These are phyloP conservation scores for Aspergillus unguis DNA, from an alignment of 2,329 filamentous ascomycete genomes.

Conservation along the genomic window DNA sequence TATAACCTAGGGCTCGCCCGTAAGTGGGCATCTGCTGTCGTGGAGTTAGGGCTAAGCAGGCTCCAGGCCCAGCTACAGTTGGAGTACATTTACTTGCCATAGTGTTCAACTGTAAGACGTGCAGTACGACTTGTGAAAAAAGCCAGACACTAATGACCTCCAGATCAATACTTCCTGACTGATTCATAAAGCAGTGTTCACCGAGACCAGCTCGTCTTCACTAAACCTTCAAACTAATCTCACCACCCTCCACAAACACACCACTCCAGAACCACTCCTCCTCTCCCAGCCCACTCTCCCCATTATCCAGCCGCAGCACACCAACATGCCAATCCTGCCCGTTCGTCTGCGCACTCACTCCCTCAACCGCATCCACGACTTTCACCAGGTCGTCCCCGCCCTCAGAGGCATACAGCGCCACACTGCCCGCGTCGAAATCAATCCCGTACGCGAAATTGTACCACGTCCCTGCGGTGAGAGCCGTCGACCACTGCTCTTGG, in stretches of 20 bases:
- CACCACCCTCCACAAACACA: constrained; percentile 65
- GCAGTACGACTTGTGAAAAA: too few species aligned
- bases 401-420: constrained; percentile 69
- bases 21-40: too few species aligned
- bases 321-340: constrained; percentile 72
- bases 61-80: too few species aligned
- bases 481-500: constrained; percentile 59
- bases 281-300: constrained; percentile 48
- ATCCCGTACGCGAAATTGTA: constrained; percentile 75
- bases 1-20: too few species aligned
- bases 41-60: too few species aligned
- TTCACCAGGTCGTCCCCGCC: constrained; percentile 56
- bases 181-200: too few species aligned
- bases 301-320: constrained; percentile 61
- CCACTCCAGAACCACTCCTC: constrained; percentile 73
- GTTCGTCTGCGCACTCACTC: constrained; percentile 60
- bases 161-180: too few species aligned
- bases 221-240: constrained; percentile 38
- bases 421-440: constrained; percentile 60
- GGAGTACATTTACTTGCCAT: too few species aligned
- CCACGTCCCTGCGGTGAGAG: constrained; percentile 63
- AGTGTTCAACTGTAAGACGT: too few species aligned
- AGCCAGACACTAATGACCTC: too few species aligned
- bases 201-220: too few species aligned
- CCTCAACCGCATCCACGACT: constrained; percentile 57